Conservation (phyloP, 2,329 filamentous ascomycete genomes). For the Aspergillus vadensis region DNA sequence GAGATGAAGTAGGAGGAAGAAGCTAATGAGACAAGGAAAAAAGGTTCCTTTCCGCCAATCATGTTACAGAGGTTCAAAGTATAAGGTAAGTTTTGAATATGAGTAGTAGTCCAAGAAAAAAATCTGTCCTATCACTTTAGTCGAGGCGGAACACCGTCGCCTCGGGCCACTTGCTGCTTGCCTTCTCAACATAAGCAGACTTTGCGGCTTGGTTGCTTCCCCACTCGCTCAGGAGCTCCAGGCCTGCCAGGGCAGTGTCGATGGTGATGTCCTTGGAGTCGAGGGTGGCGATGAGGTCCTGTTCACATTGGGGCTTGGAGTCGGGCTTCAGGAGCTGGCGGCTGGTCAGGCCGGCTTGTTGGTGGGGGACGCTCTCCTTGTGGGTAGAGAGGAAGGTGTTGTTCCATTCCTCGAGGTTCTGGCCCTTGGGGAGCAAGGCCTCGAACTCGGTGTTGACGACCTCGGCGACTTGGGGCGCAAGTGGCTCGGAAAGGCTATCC, state of each 20-base stretch:
- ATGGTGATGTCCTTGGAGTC: conserved; percentile 55
- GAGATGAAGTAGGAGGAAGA: neutral
- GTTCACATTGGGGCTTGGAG: conserved; percentile 59
- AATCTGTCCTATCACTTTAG: conserved; percentile 14
- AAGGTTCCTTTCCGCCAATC: neutral
- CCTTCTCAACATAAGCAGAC: conserved; percentile 51
- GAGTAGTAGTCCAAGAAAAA: neutral
- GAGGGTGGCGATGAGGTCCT: conserved; percentile 63
- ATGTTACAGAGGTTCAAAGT: neutral
- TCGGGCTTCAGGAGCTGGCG: conserved; percentile 61
- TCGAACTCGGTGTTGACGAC: conserved; percentile 71
- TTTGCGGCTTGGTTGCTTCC: conserved; percentile 52
- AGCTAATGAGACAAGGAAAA: neutral
- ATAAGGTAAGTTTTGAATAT: neutral
- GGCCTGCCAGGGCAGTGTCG: conserved; percentile 59
- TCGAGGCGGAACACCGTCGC: conserved; percentile 40
- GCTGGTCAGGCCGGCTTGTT: conserved; percentile 64
- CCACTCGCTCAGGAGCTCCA: conserved; percentile 56
- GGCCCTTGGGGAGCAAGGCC: conserved; percentile 56
- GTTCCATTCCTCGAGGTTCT: conserved; percentile 66
- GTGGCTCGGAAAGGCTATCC: conserved; percentile 58
- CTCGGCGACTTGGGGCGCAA: conserved; percentile 66
- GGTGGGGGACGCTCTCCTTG: conserved; percentile 62
- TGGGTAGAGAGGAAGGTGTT: conserved; percentile 65
- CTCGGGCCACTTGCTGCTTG: conserved; percentile 44